These are phyloP conservation scores for Ilex aquifolium DNA, from an alignment of 257 asterid species.

Conservation along the genomic window DNA sequence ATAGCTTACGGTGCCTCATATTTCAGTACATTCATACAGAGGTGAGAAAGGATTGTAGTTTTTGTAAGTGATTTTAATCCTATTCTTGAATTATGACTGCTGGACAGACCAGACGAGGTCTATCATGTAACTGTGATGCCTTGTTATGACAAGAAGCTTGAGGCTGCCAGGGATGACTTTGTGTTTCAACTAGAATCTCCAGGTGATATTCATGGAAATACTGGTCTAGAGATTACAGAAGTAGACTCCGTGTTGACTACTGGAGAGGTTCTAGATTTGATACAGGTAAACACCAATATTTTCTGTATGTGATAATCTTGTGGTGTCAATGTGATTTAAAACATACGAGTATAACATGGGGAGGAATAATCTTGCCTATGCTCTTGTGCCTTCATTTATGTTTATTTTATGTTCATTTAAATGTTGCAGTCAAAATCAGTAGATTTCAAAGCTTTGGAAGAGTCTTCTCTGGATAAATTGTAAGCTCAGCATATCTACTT, in stretches of 20 bases:
- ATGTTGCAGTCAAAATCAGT: conserved; percentile 64
- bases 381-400: background rate
- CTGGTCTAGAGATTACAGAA: conserved; percentile 40
- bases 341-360: too few species aligned
- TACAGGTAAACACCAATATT: conserved; percentile 45
- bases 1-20: background rate
- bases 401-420: background rate
- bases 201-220: conserved; percentile 21
- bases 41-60: background rate
- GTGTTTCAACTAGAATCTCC: conserved; percentile 55
- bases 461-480: conserved; percentile 83
- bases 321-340: background rate
- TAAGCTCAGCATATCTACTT: conserved; percentile 26
- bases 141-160: conserved; percentile 97
- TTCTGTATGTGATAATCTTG: conserved; percentile 1
- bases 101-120: conserved; percentile 75
- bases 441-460: conserved; percentile 68
- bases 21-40: background rate
- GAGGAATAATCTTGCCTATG: too few species aligned
- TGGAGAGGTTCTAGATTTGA: conserved; percentile 86
- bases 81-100: conserved; percentile 10
- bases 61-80: background rate
- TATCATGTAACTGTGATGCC: conserved; percentile 99
- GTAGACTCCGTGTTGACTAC: conserved; percentile 96
- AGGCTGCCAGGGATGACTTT: conserved; percentile 94